phyloP scores from a whole-genome alignment of 2,329 filamentous ascomycete species.

The Phaeosphaeriaceae sp. region DNA sequence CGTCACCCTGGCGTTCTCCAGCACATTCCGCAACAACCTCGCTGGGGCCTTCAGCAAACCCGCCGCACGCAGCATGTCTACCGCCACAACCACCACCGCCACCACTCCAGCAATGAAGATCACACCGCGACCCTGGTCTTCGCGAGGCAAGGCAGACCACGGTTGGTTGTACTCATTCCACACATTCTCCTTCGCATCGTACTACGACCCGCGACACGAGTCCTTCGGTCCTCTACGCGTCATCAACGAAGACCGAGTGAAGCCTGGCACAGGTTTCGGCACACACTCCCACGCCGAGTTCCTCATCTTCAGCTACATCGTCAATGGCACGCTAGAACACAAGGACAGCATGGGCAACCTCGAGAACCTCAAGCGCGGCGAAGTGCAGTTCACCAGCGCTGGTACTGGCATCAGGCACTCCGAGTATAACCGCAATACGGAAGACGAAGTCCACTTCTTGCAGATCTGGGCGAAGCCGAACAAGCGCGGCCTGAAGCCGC shows the following conservation, averaged over 20 bases:
- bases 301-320: slow-evolving; percentile 88
- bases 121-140: slow-evolving; percentile 73
- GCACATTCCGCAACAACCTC: slow-evolving; percentile 47
- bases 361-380: slow-evolving; percentile 76
- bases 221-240: slow-evolving; percentile 81
- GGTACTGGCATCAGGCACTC: slow-evolving; percentile 81
- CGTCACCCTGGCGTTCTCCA: slow-evolving; percentile 56
- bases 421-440: slow-evolving; percentile 78
- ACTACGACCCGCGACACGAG: slow-evolving; percentile 71
- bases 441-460: slow-evolving; percentile 79
- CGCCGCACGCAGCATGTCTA: slow-evolving; percentile 49
- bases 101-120: slow-evolving; percentile 62
- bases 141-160: slow-evolving; percentile 79
- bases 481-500: slow-evolving; percentile 72
- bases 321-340: slow-evolving; percentile 86
- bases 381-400: slow-evolving; percentile 91
- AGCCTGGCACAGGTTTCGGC: slow-evolving; percentile 76
- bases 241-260: slow-evolving; percentile 87
- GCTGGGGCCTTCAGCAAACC: slow-evolving; percentile 42
- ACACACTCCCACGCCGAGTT: slow-evolving; percentile 86
- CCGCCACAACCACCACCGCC: slow-evolving; percentile 33
- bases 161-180: slow-evolving; percentile 90
- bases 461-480: slow-evolving; percentile 90
- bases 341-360: slow-evolving; percentile 79
- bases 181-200: slow-evolving; percentile 80